phyloP scores from a whole-genome alignment of 2,329 filamentous ascomycete genomes.

The Penicillium corylophilum region DNA sequence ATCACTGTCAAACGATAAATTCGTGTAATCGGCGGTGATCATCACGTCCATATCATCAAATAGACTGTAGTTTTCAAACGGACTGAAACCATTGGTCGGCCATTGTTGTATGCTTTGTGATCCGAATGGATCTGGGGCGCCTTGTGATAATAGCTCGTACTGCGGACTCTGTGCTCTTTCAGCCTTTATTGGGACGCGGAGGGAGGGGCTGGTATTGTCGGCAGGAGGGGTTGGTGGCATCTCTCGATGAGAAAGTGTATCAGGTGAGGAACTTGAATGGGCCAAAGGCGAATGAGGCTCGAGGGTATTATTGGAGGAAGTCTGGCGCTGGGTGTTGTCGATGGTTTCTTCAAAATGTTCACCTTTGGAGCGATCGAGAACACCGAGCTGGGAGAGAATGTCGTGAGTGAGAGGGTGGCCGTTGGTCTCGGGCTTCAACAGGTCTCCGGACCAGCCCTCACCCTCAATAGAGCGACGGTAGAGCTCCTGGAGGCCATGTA shows the following conservation, averaged over 20 bases:
- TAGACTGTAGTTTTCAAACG: background rate
- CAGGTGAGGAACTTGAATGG: background rate
- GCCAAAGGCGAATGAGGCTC: background rate
- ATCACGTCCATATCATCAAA: background rate
- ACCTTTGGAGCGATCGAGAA: conserved; percentile 43
- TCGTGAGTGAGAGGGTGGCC: conserved; percentile 62
- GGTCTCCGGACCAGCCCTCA: conserved; percentile 56
- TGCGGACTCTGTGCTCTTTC: background rate
- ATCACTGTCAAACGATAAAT: background rate
- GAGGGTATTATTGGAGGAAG: background rate
- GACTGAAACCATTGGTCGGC: background rate
- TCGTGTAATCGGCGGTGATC: background rate
- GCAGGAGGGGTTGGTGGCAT: background rate
- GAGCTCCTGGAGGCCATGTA: conserved; percentile 58
- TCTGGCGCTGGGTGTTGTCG: background rate
- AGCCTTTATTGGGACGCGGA: background rate
- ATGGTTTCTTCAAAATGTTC: background rate
- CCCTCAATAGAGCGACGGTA: conserved; percentile 53
- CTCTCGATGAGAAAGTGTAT: background rate
- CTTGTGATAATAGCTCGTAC: background rate
- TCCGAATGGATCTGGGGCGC: background rate
- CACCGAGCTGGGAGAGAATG: conserved; percentile 58
- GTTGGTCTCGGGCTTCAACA: conserved; percentile 50
- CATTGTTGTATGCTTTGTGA: background rate
- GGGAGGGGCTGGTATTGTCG: background rate